A percentile compares a stretch with the other conserved stretches of the same genome.
phyloP scores from a whole-genome alignment of 805 yeast species.

The Sporopachydermia lactativora region DNA sequence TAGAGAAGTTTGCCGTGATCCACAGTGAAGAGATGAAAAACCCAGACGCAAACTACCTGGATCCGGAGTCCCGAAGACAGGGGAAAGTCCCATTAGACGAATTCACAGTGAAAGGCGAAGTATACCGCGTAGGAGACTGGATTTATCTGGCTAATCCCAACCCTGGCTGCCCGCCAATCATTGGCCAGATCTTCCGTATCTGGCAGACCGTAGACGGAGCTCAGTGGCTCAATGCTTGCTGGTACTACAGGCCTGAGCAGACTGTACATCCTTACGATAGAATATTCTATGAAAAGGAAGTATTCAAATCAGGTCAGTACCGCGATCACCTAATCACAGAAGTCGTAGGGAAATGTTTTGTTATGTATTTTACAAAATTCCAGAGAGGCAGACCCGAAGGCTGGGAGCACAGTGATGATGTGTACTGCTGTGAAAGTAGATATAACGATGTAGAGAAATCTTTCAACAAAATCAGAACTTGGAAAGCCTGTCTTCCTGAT shows the following conservation, averaged over 20 bases:
- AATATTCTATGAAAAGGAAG: constrained; percentile 85
- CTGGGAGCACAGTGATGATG: constrained; percentile 48
- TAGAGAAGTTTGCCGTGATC: constrained; percentile 40
- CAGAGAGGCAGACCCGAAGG: constrained; percentile 88
- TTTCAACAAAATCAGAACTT: constrained; percentile 89
- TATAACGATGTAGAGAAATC: constrained; percentile 83
- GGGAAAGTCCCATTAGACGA: constrained; percentile 71
- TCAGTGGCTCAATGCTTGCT: constrained; percentile 85
- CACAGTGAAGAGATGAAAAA: constrained; percentile 55
- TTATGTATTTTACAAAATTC: constrained; percentile 85
- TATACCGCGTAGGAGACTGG: constrained; percentile 90
- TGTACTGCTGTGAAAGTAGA: constrained; percentile 89
- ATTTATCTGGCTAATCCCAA: constrained; percentile 76
- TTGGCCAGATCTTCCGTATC: constrained; percentile 84
- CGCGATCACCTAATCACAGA: constrained; percentile 86
- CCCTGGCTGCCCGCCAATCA: constrained; percentile 80
- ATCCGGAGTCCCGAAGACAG: constrained; percentile 19
- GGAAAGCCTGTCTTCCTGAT: constrained; percentile 98
- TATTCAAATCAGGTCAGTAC: constrained; percentile 92
- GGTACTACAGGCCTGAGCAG: constrained; percentile 97
- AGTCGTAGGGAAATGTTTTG: constrained; percentile 86
- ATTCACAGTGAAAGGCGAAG: constrained; percentile 54
- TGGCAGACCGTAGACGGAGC: constrained; percentile 77
- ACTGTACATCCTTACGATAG: constrained; percentile 90
- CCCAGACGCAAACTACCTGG: constrained; percentile 65